Evolutionary conservation across 441 rosid species (phyloP), one percentile per base, ranked within the genome.

Genomic region (Arabidopsis lyrata): DNA sequence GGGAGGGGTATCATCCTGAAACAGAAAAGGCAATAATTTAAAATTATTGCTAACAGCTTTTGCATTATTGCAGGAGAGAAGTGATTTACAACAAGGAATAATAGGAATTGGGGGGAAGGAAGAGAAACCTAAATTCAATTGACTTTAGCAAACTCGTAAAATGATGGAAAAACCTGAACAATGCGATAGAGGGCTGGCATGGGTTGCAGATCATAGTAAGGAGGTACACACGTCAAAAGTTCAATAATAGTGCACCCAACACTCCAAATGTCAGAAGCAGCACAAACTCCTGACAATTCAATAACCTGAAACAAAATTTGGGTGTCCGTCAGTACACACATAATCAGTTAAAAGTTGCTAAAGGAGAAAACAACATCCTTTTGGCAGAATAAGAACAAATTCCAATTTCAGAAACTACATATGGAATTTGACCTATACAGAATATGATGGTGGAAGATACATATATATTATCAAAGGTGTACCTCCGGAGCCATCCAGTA

Each of bases 401-500:
- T 39, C 68, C 41, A 36, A 3, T 61, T 71, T 8, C 1, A 49
- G 31, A 71, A 36, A 24, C 47, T 20, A 60, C 20, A 71, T 15
- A 48, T 3, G 32, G 29, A 15, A 57, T 55, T 36, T 60, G 14
- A 35, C 60, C 42, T 53, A 34, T 32, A 63, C 22, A 53, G 36
- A 53, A 41, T 62, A 31, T 39, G 69, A 18, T 50, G 63, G 47
- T 41, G 32, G 41, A 42, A 62, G 39, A 59, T n/a, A 24, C 38
- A 66, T 34, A 54, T 52, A 38, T 34, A 5, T 42, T 47, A 63
- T 45, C 32, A 75, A 72, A 68, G 32, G 68, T 76, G 47, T 83
- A 96, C 98, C 97, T 96, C 97, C 5, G 99, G 99, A 63, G 99
- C 99, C 99, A 96, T 96, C 99, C 99, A 96, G 63, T 93, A 96